Evolutionary conservation across 345 rosid species (phyloP).

Genomic region (Citrus unshiu): DNA sequence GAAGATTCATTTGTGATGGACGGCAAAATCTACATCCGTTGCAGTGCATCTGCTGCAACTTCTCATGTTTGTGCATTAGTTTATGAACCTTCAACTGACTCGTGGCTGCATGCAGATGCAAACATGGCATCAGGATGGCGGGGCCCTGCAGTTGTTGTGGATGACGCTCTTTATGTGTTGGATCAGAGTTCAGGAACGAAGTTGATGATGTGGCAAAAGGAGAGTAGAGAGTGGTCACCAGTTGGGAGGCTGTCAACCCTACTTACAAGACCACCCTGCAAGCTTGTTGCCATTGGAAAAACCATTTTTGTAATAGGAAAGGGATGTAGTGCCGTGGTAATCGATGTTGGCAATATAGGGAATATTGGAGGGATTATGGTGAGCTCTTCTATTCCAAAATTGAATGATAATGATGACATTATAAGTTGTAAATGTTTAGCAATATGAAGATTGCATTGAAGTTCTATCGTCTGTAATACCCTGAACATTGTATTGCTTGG

Average conservation of each 20-base stretch:
- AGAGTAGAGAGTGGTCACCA: conserved; percentile 53
- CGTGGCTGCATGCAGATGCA: conserved; percentile 63
- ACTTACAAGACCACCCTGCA: conserved; percentile 66
- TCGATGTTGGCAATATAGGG: conserved; percentile 47
- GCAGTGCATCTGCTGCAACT: conserved; percentile 31
- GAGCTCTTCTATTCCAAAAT: conserved; percentile 60
- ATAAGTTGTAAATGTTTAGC: conserved; percentile 57
- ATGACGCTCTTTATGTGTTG: conserved; percentile 61
- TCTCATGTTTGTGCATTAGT: conserved; percentile 35
- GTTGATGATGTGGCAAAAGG: conserved; percentile 66
- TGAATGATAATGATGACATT: conserved; percentile 31
- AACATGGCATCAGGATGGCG: conserved; percentile 70
- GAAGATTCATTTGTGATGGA: conserved; percentile 71
- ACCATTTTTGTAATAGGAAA: conserved; percentile 60
- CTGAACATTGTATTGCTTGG: background rate
- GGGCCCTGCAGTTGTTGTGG: conserved; percentile 75
- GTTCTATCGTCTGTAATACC: background rate
- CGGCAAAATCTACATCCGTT: conserved; percentile 55
- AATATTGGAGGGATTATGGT: conserved; percentile 58
- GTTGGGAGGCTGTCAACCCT: conserved; percentile 62
- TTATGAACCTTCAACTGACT: conserved; percentile 45
- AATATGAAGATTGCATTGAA: conserved; percentile 25
- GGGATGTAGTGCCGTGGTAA: conserved; percentile 62
- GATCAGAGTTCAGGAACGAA: conserved; percentile 72
- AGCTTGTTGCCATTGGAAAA: conserved; percentile 59